phyloP scores from a whole-genome alignment of 352 stramenopile genomes.

The Globisporangium recalcitrans region DNA sequence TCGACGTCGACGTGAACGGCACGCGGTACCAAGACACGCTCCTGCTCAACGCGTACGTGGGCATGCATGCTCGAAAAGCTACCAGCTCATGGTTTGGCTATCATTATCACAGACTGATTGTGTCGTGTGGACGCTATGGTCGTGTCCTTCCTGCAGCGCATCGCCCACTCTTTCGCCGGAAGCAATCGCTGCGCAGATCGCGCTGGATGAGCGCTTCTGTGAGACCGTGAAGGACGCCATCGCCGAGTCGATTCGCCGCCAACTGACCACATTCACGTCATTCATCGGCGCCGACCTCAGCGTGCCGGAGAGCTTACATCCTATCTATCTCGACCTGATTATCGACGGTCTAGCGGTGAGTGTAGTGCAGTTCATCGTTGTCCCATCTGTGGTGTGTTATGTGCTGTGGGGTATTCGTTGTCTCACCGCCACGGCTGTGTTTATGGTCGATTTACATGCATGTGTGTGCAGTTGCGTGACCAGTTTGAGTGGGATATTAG shows the following conservation, averaged over 20 bases:
- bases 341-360: slow-evolving; percentile 55
- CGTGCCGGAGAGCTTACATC: slow-evolving; percentile 34
- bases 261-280: slow-evolving; percentile 58
- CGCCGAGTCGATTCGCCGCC: slow-evolving; percentile 63
- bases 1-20: slow-evolving; percentile 73
- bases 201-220: slow-evolving; percentile 51
- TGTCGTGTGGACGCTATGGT: not conserved
- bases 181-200: slow-evolving; percentile 50
- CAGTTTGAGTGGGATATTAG: slow-evolving; percentile 80
- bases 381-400: not conserved
- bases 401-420: not conserved
- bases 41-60: slow-evolving; percentile 51
- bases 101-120: no score
- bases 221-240: slow-evolving; percentile 53
- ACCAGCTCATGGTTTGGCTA: no score
- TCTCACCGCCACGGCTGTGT: no score
- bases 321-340: slow-evolving; percentile 70
- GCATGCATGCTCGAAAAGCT: not conserved
- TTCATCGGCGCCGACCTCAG: slow-evolving; percentile 23
- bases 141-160: slow-evolving; percentile 14
- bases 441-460: no score
- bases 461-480: slow-evolving; percentile 46
- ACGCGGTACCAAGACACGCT: slow-evolving; percentile 77
- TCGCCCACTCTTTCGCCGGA: slow-evolving; percentile 38
- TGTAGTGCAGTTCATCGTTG: not conserved